A percentile compares a stretch with the other conserved stretches of the same genome.
Conservation (phyloP, 345 rosid genomes). For the Rhodamnia rubescens region DNA sequence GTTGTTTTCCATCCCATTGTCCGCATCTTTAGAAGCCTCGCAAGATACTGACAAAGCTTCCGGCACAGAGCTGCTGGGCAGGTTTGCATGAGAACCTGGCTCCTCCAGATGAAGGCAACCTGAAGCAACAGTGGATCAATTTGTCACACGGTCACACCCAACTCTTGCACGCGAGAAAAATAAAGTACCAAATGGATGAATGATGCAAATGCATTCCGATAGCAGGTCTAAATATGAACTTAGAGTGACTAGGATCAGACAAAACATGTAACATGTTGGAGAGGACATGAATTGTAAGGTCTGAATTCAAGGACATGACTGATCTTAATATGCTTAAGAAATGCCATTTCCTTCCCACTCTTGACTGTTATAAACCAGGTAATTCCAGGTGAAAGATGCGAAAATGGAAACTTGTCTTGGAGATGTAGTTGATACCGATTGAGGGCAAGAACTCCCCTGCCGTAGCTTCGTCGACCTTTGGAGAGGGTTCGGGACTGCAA, state of each 20-base stretch:
- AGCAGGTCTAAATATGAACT: background rate
- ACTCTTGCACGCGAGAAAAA: background rate
- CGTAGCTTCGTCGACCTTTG: background rate
- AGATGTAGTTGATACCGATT: conserved; percentile 14
- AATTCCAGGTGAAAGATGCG: background rate
- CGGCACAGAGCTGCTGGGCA: background rate
- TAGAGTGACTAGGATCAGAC: background rate
- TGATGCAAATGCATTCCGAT: background rate
- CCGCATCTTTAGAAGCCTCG: background rate
- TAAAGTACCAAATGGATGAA: background rate
- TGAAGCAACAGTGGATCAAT: background rate
- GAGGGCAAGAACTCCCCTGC: background rate
- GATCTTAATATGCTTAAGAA: background rate
- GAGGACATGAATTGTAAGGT: background rate
- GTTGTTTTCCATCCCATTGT: background rate
- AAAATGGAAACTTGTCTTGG: background rate
- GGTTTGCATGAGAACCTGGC: background rate
- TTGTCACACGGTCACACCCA: background rate
- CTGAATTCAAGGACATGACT: background rate
- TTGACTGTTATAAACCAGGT: background rate
- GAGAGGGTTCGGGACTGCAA: conserved; percentile 9
- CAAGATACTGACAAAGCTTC: background rate
- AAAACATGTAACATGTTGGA: background rate
- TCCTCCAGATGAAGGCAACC: conserved; percentile 1
- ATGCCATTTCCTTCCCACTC: background rate